Percentiles rank a stretch among this genome's conserved stretches.
Conservation (phyloP, 768 basidiomycete species). For the Tubosaeta sp. region DNA sequence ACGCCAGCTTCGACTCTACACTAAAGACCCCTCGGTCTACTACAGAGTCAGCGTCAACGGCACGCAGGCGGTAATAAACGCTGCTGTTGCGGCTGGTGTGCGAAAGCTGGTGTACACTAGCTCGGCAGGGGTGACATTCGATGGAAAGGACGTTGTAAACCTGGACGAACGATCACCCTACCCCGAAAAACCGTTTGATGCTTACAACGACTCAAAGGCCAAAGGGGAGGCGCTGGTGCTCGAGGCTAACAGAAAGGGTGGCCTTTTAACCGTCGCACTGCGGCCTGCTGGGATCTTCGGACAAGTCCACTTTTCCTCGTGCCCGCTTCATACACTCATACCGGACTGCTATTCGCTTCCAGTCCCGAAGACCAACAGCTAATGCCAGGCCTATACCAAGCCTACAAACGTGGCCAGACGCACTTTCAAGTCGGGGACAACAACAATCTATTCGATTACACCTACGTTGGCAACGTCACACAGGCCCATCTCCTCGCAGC, state of each 20-base stretch:
- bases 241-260: conserved; percentile 79
- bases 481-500: conserved; percentile 91
- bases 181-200: conserved; percentile 74
- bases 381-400: conserved; percentile 74
- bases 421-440: conserved; percentile 94
- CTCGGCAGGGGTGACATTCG: conserved; percentile 90
- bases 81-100: conserved; percentile 68
- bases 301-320: conserved; percentile 39
- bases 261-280: conserved; percentile 83
- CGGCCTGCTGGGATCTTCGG: conserved; percentile 96
- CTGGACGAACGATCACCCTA: conserved; percentile 83
- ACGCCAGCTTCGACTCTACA: too few relatives aligned
- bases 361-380: conserved; percentile 91
- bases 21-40: conserved; percentile 67
- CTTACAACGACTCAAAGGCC: conserved; percentile 93
- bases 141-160: conserved; percentile 74
- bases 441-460: conserved; percentile 92
- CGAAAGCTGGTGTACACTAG: conserved; percentile 92
- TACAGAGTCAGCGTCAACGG: conserved; percentile 94
- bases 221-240: conserved; percentile 82
- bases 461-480: conserved; percentile 94
- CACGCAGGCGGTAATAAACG: conserved; percentile 78
- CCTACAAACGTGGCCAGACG: conserved; percentile 77
- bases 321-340: conserved; percentile 1
- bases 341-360: not conserved